phyloP scores from a whole-genome alignment of 2,329 filamentous ascomycete species.

The Aspergillus sp. region DNA sequence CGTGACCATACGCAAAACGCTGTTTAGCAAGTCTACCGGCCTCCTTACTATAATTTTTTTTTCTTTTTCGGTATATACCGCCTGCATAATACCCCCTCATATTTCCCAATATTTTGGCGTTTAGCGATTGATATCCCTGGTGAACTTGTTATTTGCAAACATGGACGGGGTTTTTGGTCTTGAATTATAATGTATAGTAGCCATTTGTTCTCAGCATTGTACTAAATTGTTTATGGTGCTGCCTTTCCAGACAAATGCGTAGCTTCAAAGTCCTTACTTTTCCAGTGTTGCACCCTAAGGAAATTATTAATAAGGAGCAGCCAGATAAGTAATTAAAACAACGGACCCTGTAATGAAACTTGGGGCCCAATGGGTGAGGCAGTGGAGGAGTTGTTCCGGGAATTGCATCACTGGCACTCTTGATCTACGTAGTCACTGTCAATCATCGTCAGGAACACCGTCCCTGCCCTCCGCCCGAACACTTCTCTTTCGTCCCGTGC shows the following conservation, averaged over 20 bases:
- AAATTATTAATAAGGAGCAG: background rate
- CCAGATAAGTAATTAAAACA: background rate
- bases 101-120: conserved; percentile 2
- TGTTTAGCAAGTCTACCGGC: background rate
- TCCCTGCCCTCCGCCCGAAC: background rate
- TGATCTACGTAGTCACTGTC: conserved; percentile 7
- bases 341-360: background rate
- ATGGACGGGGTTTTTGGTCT: background rate
- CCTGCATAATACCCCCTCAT: conserved; percentile 16
- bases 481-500: background rate
- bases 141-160: conserved; percentile 12
- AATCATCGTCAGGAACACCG: conserved; percentile 8
- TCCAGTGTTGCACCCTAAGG: background rate
- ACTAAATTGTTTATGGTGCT: background rate
- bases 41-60: background rate
- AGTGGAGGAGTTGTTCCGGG: background rate
- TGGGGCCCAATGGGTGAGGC: background rate
- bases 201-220: conserved; percentile 18
- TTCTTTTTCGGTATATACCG: conserved; percentile 8
- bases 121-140: conserved; percentile 13
- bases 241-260: background rate
- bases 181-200: conserved; percentile 18
- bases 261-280: too few relatives aligned
- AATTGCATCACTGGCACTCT: conserved; percentile 15
- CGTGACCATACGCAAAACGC: background rate